Evolutionary conservation across 768 basidiomycete genomes (phyloP).

Genomic region (Omphalotus guepiniiformis): DNA sequence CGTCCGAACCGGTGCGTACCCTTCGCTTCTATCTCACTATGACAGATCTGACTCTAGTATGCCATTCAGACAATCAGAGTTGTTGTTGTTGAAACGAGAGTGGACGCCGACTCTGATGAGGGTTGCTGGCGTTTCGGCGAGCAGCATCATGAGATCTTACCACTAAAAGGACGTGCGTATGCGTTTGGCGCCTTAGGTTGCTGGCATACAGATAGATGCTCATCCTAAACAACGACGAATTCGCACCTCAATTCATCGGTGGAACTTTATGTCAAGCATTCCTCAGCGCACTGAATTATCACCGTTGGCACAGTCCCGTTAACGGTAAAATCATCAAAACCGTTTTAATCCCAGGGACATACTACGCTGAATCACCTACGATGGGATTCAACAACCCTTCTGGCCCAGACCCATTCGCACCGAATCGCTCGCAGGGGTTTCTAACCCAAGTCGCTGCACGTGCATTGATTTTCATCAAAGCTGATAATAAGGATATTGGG

Average conservation of each 20-base stretch:
- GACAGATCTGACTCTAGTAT: too few species aligned
- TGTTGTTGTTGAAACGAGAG: too few species aligned
- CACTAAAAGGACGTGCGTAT: too few species aligned
- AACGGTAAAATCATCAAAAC: slow-evolving; percentile 27
- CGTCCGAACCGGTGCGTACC: too few species aligned
- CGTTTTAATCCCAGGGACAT: slow-evolving; percentile 35
- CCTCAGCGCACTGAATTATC: slow-evolving; percentile 42
- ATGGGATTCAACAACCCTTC: neutral
- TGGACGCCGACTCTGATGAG: too few species aligned
- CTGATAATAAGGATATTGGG: slow-evolving; percentile 33
- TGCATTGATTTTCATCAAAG: slow-evolving; percentile 40
- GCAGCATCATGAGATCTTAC: too few species aligned
- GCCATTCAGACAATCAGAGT: too few species aligned
- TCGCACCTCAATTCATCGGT: slow-evolving; percentile 34
- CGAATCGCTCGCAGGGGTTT: slow-evolving; percentile 29
- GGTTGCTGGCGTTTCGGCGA: too few species aligned
- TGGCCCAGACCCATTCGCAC: slow-evolving; percentile 26
- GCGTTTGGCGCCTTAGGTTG: neutral
- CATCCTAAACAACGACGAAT: slow-evolving; percentile 36
- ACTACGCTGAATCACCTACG: slow-evolving; percentile 29
- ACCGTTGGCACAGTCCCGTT: slow-evolving; percentile 49
- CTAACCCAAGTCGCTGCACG: slow-evolving; percentile 37
- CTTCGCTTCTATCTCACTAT: too few species aligned
- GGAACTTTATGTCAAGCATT: slow-evolving; percentile 44
- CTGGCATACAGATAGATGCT: slow-evolving; percentile 42